These are phyloP conservation scores for Gossypium stocksii DNA, from an alignment of 345 rosid genomes.

Conservation along the genomic window DNA sequence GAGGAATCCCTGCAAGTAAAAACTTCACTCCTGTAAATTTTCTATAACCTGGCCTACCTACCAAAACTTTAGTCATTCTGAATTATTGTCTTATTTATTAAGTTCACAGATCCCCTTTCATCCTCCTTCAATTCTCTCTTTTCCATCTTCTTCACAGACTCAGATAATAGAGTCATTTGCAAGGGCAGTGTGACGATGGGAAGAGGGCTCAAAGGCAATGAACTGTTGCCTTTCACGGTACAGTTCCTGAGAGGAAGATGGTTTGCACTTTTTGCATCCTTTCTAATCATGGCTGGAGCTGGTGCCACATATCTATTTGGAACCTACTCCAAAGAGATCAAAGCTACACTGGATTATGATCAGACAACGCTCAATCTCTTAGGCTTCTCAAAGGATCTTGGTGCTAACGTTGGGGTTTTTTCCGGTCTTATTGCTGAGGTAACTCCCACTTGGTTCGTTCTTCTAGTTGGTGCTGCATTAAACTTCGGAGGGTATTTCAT, in stretches of 20 bases:
- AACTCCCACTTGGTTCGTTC: slow-evolving; percentile 88
- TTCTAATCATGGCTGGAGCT: slow-evolving; percentile 84
- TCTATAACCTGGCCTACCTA: neutral
- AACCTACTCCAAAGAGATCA: slow-evolving; percentile 74
- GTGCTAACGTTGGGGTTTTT: slow-evolving; percentile 73
- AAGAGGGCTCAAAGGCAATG: slow-evolving; percentile 13
- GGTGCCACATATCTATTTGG: slow-evolving; percentile 86
- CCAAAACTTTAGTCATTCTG: neutral
- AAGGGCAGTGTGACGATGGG: neutral
- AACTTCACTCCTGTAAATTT: neutral
- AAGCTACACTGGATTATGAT: slow-evolving; percentile 68
- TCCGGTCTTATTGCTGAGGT: slow-evolving; percentile 85
- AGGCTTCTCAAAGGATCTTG: slow-evolving; percentile 86
- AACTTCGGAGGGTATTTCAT: slow-evolving; percentile 80
- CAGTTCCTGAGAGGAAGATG: slow-evolving; percentile 64
- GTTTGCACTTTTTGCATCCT: slow-evolving; percentile 87
- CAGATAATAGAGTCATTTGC: neutral
- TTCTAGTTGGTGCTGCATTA: slow-evolving; percentile 68
- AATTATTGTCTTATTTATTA: neutral
- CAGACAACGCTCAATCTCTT: slow-evolving; percentile 73
- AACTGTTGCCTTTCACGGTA: slow-evolving; percentile 30
- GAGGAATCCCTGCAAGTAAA: neutral
- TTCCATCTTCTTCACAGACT: neutral
- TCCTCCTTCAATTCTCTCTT: neutral
- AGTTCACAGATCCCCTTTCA: neutral